A percentile compares a stretch with the other conserved stretches of the same genome.
phyloP scores from a whole-genome alignment of 1,284 basidiomycete genomes.

The Cryptococcus jaspeensis region DNA sequence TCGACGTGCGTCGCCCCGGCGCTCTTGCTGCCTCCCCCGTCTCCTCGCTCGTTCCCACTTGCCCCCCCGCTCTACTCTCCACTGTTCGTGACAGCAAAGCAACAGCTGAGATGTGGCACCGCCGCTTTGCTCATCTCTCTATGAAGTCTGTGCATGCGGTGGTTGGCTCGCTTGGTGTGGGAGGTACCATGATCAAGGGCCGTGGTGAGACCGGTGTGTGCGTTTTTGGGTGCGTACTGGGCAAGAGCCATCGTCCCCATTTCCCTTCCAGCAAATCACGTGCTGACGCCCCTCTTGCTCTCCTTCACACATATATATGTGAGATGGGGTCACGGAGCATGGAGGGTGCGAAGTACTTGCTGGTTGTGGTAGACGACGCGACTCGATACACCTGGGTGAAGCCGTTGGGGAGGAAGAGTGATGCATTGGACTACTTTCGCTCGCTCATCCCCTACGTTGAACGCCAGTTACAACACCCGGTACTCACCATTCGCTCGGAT shows the following conservation, averaged over 20 bases:
- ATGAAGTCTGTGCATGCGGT: background rate
- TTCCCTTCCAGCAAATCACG: background rate
- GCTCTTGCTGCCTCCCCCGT: background rate
- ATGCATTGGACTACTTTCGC: constrained; percentile 3
- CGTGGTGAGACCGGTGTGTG: background rate
- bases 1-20: background rate
- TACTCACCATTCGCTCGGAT: constrained; percentile 9
- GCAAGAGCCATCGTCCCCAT: background rate
- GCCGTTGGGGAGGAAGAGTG: constrained; percentile 1
- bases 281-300: constrained; percentile 3
- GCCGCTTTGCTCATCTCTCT: background rate
- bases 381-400: constrained; percentile 3
- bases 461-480: background rate
- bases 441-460: background rate
- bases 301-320: constrained; percentile 1
- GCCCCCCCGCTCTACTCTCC: background rate
- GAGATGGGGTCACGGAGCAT: constrained; percentile 1
- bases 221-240: background rate
- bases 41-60: background rate
- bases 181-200: background rate
- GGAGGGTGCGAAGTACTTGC: constrained; percentile 2
- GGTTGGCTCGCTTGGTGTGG: background rate
- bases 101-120: background rate
- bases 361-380: constrained; percentile 4
- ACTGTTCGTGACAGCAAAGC: background rate